Conservation (phyloP, 169 alveolate genomes). For the Sarcocystis neurona region DNA sequence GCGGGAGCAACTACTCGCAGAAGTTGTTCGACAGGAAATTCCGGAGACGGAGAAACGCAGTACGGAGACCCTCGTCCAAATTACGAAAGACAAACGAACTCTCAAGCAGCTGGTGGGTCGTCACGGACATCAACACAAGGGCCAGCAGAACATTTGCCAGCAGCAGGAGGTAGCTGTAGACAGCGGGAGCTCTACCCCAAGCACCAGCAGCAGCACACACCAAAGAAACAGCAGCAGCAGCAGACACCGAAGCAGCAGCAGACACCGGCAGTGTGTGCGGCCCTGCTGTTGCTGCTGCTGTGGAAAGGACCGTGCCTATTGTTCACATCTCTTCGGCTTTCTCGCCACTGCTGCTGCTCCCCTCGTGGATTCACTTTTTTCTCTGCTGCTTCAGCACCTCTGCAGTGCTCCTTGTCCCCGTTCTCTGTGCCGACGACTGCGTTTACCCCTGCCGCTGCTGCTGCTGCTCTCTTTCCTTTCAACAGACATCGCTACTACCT, state of each 20-base stretch:
- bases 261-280: no score
- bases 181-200: neutral
- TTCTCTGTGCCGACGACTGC: no score
- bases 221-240: neutral
- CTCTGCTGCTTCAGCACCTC: no score
- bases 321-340: no score
- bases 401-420: no score
- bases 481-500: no score
- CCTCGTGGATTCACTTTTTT: no score
- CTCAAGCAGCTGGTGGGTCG: conserved; percentile 86
- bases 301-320: no score
- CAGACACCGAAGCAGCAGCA: neutral
- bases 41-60: conserved; percentile 89
- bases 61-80: conserved; percentile 86
- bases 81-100: conserved; percentile 86
- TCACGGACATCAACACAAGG: neutral
- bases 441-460: no score
- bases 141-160: neutral
- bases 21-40: conserved; percentile 90
- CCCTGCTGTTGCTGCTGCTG: no score
- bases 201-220: neutral
- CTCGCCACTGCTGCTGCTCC: no score
- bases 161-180: neutral
- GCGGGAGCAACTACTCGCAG: conserved; percentile 92
- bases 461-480: no score